These are phyloP conservation scores for Musa schizocarpa DNA, from an alignment of 176 grass and related monocot species.

Conservation along the genomic window DNA sequence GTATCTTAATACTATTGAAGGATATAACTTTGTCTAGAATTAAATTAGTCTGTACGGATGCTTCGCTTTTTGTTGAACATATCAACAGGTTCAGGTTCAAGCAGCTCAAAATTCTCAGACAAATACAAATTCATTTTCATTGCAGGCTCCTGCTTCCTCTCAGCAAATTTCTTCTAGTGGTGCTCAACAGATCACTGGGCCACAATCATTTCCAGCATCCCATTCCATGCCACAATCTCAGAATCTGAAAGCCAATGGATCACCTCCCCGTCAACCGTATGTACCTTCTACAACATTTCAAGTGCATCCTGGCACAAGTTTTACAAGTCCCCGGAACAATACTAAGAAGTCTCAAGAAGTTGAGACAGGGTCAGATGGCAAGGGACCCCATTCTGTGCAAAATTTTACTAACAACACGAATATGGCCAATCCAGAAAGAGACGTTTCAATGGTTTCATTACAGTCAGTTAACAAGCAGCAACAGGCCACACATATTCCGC, in stretches of 20 bases:
- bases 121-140: conserved; percentile 53
- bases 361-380: conserved; percentile 31
- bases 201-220: conserved; percentile 17
- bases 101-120: conserved; percentile 27
- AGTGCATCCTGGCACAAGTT: conserved; percentile 33
- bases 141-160: conserved; percentile 45
- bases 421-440: conserved; percentile 18
- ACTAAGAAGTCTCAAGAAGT: conserved; percentile 33
- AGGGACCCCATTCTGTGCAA: conserved; percentile 38
- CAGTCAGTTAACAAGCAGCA: conserved; percentile 29
- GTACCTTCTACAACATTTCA: conserved; percentile 43
- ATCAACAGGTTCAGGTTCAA: conserved; percentile 37
- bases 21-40: not conserved
- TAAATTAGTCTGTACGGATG: not conserved
- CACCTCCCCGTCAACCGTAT: not conserved
- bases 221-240: conserved; percentile 17
- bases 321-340: conserved; percentile 26
- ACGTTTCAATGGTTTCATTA: not conserved
- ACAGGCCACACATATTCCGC: conserved; percentile 41
- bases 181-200: conserved; percentile 22
- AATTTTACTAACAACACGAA: conserved; percentile 33
- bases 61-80: conserved; percentile 13
- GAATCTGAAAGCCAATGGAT: conserved; percentile 18
- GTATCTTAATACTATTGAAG: not conserved
- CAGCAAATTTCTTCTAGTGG: conserved; percentile 50